Base-by-base conservation (phyloP, 257 asterid species). In the Thymus quinquecostatus region DNA sequence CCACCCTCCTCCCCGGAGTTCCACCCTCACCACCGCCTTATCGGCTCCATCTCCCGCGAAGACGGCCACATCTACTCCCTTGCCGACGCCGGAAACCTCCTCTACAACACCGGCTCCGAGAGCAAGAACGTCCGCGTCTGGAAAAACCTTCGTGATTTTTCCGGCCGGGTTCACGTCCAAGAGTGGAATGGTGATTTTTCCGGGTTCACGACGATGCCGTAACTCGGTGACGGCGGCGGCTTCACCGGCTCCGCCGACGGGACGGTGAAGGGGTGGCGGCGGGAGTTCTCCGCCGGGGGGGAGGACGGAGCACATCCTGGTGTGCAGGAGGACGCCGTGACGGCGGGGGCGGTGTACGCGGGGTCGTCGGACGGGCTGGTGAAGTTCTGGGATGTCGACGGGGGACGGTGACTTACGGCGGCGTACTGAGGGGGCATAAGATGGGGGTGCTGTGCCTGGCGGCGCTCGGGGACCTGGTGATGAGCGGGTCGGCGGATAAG, bases 241-340 rank as follows among this genome's bases (percentile, higher is more conserved):
- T 88, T 90, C 82, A 82, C 97, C 1, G 97, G 95, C 0, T 90
- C 98, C 0, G 97, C 98, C 10, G 96, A 92, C 36, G 98, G 98
- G 2, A 79, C 96, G 9, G 95, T 92, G 64, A 92, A 90, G 75
- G 91, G 83, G 30, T 92, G 97, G 97, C 77, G 88, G 78, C 76
- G 92, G 69, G 92, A 83, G 70, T 47, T 79, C 8, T 87, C 80
- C 8, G n/a, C n/a, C n/a, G n/a, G 91, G 87, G 34, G 75, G 34
- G 45, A 34, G 71, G 0, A 80, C 78, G 49, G 75, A 79, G 67
- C 96, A 90, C 55, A 73, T 82, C 6, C 80, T 83, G 14, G 87
- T 86, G 75, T 73, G 62, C 88, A 86, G 67, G 97, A 81, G 21
- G 72, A 62, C 72, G 97, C 97, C 48, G 78, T 92, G 59, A 92